These are phyloP conservation scores for Microthyrium microscopicum DNA, from an alignment of 2,329 filamentous ascomycete genomes.

Conservation along the genomic window DNA sequence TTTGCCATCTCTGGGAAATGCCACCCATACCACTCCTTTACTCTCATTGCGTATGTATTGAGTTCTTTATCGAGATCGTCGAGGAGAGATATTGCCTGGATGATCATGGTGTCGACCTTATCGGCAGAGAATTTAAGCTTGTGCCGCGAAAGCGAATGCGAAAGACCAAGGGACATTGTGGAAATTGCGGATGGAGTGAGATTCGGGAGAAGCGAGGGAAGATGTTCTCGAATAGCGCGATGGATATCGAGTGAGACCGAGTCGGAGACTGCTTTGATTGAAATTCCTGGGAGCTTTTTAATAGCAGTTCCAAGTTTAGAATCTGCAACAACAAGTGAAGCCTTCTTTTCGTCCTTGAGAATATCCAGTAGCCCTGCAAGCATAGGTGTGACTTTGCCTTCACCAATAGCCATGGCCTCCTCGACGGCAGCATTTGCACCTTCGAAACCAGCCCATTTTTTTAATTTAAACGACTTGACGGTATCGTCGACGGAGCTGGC, in stretches of 20 bases:
- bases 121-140: slow-evolving; percentile 98
- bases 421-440: slow-evolving; percentile 80
- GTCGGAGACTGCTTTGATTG: slow-evolving; percentile 70
- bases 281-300: slow-evolving; percentile 75
- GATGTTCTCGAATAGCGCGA: slow-evolving; percentile 81
- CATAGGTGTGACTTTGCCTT: slow-evolving; percentile 87
- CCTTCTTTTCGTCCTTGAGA: slow-evolving; percentile 95
- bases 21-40: slow-evolving; percentile 99
- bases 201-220: slow-evolving; percentile 79
- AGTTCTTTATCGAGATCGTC: slow-evolving; percentile 98
- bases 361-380: slow-evolving; percentile 67
- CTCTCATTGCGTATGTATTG: slow-evolving; percentile 96
- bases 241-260: slow-evolving; percentile 75
- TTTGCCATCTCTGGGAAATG: slow-evolving; percentile 98
- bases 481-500: slow-evolving; percentile 68
- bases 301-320: slow-evolving; percentile 83
- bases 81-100: slow-evolving; percentile 84
- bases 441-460: slow-evolving; percentile 95
- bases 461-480: slow-evolving; percentile 87
- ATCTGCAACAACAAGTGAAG: slow-evolving; percentile 83
- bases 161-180: slow-evolving; percentile 90
- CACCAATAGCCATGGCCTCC: slow-evolving; percentile 74
- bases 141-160: slow-evolving; percentile 89
- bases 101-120: slow-evolving; percentile 99
- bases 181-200: slow-evolving; percentile 72